Evolutionary conservation across 129 eudicot genomes (phyloP).

Genomic region (Lactuca saligna): DNA sequence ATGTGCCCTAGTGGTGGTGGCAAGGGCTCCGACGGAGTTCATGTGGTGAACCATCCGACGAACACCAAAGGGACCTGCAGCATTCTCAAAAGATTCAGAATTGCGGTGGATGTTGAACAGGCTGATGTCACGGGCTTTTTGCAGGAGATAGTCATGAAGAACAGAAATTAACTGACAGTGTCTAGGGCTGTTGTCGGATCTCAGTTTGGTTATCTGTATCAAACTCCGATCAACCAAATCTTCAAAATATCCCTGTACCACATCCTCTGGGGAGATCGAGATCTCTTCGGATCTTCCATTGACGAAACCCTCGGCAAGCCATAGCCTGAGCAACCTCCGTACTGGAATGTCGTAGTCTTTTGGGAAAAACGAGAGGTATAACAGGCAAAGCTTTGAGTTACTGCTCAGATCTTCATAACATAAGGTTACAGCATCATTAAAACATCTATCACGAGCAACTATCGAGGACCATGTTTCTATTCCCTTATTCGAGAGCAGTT

Average conservation of each 20-base stretch:
- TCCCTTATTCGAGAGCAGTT: conserved; percentile 24
- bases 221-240: conserved; percentile 42
- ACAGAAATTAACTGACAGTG: conserved; percentile 46
- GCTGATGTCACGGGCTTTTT: conserved; percentile 45
- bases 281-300: conserved; percentile 5
- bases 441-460: conserved; percentile 2
- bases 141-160: conserved; percentile 43
- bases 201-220: conserved; percentile 47
- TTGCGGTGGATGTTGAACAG: conserved; percentile 47
- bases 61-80: conserved; percentile 23
- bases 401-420: conserved; percentile 36
- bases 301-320: conserved; percentile 68
- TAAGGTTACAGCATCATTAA: conserved; percentile 17
- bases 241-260: conserved; percentile 39
- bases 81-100: conserved; percentile 7
- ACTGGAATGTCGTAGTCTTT: conserved; percentile 47
- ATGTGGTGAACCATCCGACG: conserved; percentile 45
- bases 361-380: conserved; percentile 54
- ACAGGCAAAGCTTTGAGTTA: conserved; percentile 41
- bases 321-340: conserved; percentile 46
- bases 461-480: conserved; percentile 9
- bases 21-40: conserved; percentile 12
- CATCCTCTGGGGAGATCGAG: conserved; percentile 34
- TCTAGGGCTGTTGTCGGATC: conserved; percentile 59
- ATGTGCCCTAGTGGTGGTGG: not conserved